Evolutionary conservation across 352 stramenopile genomes (phyloP).

Genomic region (Phytophthora sansomeana): DNA sequence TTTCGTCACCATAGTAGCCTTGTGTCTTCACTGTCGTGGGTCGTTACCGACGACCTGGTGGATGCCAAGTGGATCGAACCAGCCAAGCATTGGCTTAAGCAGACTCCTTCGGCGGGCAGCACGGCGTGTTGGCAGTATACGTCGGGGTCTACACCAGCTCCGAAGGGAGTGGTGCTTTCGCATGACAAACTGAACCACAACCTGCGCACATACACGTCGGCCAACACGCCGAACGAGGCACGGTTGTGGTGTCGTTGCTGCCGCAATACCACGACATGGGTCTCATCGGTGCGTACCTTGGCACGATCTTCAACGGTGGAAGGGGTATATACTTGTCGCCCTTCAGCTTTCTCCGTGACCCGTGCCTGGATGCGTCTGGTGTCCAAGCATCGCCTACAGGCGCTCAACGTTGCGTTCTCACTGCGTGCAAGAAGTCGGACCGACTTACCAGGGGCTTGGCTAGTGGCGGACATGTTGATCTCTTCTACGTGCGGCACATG

Average conservation of each 20-base stretch:
- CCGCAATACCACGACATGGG: constrained; percentile 99
- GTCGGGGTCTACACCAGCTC: constrained; percentile 97
- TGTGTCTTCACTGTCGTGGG: constrained; percentile 89
- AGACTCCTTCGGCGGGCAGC: constrained; percentile 51
- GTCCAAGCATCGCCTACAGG: constrained; percentile 91
- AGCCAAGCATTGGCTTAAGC: constrained; percentile 51
- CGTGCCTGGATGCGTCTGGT: constrained; percentile 95
- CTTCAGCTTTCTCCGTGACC: constrained; percentile 97
- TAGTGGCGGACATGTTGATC: constrained; percentile 71
- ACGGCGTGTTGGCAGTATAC: constrained; percentile 99
- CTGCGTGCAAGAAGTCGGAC: constrained; percentile 95
- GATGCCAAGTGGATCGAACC: constrained; percentile 52
- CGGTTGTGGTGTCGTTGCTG: constrained; percentile 97
- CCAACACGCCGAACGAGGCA: constrained; percentile 91
- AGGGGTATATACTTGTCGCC: constrained; percentile 98
- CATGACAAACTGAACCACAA: constrained; percentile 98
- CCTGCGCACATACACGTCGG: constrained; percentile 94
- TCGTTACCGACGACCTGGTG: constrained; percentile 84
- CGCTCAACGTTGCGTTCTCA: constrained; percentile 98
- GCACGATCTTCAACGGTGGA: constrained; percentile 88
- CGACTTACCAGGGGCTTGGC: constrained; percentile 37
- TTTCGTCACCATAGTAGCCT: constrained; percentile 92
- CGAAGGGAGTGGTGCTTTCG: constrained; percentile 99
- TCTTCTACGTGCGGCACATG: constrained; percentile 95
- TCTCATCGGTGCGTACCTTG: constrained; percentile 95